Percentiles rank a stretch among this genome's conserved stretches.
Conservation (phyloP, 2,329 filamentous ascomycete species). For the Didymella pinodella region DNA sequence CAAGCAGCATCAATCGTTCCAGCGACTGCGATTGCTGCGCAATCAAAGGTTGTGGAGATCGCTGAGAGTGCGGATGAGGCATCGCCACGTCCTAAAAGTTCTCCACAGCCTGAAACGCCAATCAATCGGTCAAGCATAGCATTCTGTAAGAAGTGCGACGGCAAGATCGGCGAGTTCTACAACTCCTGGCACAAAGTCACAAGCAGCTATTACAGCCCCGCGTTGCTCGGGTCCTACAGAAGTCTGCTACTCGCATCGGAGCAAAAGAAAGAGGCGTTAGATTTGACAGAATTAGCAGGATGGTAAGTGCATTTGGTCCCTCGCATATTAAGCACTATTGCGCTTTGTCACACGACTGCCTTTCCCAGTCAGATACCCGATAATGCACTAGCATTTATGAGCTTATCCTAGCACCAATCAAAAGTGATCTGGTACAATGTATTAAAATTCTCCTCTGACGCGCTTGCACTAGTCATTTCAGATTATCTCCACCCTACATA, state of each 20-base stretch:
- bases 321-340: slow-evolving; percentile 28
- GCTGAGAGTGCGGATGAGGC: slow-evolving; percentile 24
- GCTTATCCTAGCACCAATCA: slow-evolving; percentile 47
- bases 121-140: slow-evolving; percentile 36
- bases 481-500: slow-evolving; percentile 50
- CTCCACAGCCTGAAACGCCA: slow-evolving; percentile 19
- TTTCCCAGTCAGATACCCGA: slow-evolving; percentile 39
- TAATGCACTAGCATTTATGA: slow-evolving; percentile 42
- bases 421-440: slow-evolving; percentile 30
- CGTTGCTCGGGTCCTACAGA: slow-evolving; percentile 46
- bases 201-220: slow-evolving; percentile 46
- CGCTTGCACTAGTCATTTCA: slow-evolving; percentile 44
- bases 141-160: slow-evolving; percentile 42
- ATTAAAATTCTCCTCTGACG: slow-evolving; percentile 50
- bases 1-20: slow-evolving; percentile 17
- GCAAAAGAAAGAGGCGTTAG: slow-evolving; percentile 40
- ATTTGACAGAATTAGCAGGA: slow-evolving; percentile 45
- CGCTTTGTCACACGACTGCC: slow-evolving; percentile 40
- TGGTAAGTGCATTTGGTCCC: slow-evolving; percentile 47
- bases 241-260: slow-evolving; percentile 36
- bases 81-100: slow-evolving; percentile 12
- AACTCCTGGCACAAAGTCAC: slow-evolving; percentile 50
- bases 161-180: slow-evolving; percentile 47
- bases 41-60: slow-evolving; percentile 16
- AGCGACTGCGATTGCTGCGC: slow-evolving; percentile 10